Base-by-base conservation (phyloP, 805 yeast species). In the Barnettozyma botsteinii region DNA sequence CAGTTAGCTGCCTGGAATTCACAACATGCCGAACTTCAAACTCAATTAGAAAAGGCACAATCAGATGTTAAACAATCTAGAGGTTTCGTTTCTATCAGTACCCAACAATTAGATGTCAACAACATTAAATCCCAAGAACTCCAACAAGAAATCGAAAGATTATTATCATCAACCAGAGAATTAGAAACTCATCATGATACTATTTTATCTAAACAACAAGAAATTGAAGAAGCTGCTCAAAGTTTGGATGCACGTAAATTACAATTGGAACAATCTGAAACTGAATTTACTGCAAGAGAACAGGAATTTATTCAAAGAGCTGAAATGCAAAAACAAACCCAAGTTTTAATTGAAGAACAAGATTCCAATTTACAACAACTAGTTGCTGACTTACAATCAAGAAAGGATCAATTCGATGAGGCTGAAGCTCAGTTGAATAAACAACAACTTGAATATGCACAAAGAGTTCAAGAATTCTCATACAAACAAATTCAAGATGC, bases 31-130 rank as follows among this genome's bases (percentile, higher is more conserved):
- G 79, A 77, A 40, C 59, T 83, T 46, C 74, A 78, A 49, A 66
- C 67, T 40, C 80, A 78, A 47, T 56, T 82, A 25, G 78, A 72
- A 33, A 62, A 67, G 31, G 67, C 73, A 34, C 65, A 75, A 42
- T 60, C 64, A 34, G 83, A 81, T 40, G 70, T 76, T 17, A 74
- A 73, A 46, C 81, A 80, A 51, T 77, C 84, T 24, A 68, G 70
- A 40, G 81, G 83, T 38, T 66, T 83, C 50, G 68, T 72, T 17
- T 72, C 81, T 32, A 85, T 86, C 30, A 76, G 76, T 50, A 68
- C 76, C 40, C 79, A 82, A 31, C 96, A 88, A 57, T 69, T 81
- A 35, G 80, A 76, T 30, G 77, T 83, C 5, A 65, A 74, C n/a
- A 71, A 83, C 48, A 61, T 73, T 17, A 74, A 73, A 34, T 66